Evolutionary conservation across 1,284 basidiomycete genomes (phyloP).

Genomic region (Irpex sp.): DNA sequence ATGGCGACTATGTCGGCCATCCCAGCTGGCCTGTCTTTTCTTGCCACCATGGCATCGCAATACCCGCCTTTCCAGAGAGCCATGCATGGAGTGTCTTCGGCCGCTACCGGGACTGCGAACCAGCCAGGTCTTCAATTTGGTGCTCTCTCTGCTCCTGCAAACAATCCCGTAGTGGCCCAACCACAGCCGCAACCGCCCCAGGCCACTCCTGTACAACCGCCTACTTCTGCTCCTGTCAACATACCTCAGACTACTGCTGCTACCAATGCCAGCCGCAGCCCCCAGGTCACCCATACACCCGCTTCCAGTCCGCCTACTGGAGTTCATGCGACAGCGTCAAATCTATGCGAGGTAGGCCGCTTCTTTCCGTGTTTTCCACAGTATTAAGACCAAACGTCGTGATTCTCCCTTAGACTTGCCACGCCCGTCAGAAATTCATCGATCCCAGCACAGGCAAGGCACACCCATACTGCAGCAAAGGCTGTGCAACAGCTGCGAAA

Average conservation of each 20-base stretch:
- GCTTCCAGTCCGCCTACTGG: constrained; percentile 8
- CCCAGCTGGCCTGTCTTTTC: constrained; percentile 5
- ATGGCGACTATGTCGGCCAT: constrained; percentile 1
- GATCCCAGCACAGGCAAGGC: constrained; percentile 34
- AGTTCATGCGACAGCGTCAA: neutral
- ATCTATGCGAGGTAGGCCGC: constrained; percentile 17
- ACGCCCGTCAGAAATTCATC: constrained; percentile 46
- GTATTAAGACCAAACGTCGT: neutral
- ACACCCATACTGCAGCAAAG: constrained; percentile 36
- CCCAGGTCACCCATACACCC: neutral
- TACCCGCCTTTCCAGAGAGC: constrained; percentile 3
- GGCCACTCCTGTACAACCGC: neutral
- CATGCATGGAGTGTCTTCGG: neutral
- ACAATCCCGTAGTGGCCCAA: neutral
- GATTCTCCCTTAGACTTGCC: constrained; percentile 34
- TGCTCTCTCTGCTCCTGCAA: neutral
- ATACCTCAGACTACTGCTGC: neutral
- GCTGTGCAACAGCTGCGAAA: constrained; percentile 19
- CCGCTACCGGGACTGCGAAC: neutral
- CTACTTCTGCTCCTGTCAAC: neutral
- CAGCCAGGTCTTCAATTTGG: neutral
- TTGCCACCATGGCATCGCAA: constrained; percentile 7
- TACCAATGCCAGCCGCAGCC: neutral
- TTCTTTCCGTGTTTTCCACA: neutral
- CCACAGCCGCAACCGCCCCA: neutral